These are phyloP conservation scores for Tuber calosporum DNA, from an alignment of 495 filamentous ascomycete genomes.

Conservation along the genomic window DNA sequence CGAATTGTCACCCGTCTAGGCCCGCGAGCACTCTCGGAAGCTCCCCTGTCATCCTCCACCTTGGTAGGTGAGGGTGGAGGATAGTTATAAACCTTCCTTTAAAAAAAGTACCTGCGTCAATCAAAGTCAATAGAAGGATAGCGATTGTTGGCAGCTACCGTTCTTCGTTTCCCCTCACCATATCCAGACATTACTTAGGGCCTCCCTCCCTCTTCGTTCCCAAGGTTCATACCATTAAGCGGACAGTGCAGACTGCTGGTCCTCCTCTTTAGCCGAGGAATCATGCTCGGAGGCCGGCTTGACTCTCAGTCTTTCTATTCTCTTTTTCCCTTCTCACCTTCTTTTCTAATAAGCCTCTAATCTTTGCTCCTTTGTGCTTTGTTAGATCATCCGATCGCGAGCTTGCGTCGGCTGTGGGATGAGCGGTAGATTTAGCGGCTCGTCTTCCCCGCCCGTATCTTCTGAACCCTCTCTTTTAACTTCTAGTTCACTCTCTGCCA, in stretches of 20 bases:
- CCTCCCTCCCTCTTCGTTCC: not conserved
- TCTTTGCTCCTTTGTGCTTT: conserved; percentile 20
- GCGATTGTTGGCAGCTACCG: not conserved
- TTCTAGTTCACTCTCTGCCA: conserved; percentile 12
- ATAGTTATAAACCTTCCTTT: conserved; percentile 12
- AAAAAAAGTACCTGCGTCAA: not conserved
- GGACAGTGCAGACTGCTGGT: conserved; percentile 26
- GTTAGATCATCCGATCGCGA: conserved; percentile 19
- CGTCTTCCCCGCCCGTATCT: conserved; percentile 13
- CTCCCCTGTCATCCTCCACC: conserved; percentile 11
- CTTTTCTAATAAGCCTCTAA: conserved; percentile 20
- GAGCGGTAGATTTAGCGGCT: conserved; percentile 24
- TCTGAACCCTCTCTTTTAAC: conserved; percentile 12
- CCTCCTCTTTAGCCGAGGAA: conserved; percentile 32
- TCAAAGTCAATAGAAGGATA: not conserved
- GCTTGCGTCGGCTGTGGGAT: conserved; percentile 16
- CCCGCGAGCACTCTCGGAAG: conserved; percentile 13
- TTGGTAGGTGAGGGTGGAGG: conserved; percentile 16
- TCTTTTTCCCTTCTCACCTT: not conserved
- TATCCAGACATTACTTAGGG: not conserved
- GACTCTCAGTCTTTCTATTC: conserved; percentile 12
- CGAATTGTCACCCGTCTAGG: conserved; percentile 25
- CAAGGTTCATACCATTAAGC: not conserved
- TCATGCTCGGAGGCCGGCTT: conserved; percentile 20
- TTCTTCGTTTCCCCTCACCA: not conserved